A percentile compares a stretch with the other conserved stretches of the same genome.
These are phyloP conservation scores for Cladophialophora psammophila DNA, from an alignment of 2,329 filamentous ascomycete species.

Conservation along the genomic window DNA sequence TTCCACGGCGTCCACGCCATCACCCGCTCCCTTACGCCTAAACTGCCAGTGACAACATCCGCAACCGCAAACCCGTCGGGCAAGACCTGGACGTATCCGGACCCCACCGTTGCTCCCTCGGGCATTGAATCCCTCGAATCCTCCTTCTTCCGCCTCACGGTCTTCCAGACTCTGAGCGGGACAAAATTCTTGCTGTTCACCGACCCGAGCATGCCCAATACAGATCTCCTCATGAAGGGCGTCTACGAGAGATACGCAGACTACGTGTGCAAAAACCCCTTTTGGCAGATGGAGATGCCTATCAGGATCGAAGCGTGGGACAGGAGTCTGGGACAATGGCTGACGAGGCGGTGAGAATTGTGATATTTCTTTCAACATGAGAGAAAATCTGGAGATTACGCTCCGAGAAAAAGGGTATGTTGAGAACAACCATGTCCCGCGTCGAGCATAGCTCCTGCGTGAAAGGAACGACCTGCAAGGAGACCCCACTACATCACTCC, in stretches of 20 bases:
- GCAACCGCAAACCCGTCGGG: conserved; percentile 45
- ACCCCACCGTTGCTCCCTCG: conserved; percentile 50
- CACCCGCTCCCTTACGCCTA: conserved; percentile 61
- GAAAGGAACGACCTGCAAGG: background rate
- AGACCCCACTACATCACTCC: background rate
- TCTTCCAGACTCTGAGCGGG: conserved; percentile 92
- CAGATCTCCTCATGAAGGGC: conserved; percentile 80
- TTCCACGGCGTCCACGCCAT: conserved; percentile 86
- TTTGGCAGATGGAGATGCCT: conserved; percentile 98
- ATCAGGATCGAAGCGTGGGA: conserved; percentile 96
- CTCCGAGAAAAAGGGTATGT: background rate
- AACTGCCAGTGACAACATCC: conserved; percentile 45
- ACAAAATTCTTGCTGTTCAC: conserved; percentile 97
- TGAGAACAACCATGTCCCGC: background rate
- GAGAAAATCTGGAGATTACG: background rate
- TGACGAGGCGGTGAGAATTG: conserved; percentile 62
- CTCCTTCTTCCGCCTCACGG: conserved; percentile 92
- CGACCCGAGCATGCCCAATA: conserved; percentile 84
- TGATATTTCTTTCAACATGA: background rate
- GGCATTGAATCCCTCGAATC: conserved; percentile 93
- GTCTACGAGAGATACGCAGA: conserved; percentile 96
- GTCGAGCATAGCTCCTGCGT: background rate
- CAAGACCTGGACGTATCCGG: conserved; percentile 43
- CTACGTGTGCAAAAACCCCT: conserved; percentile 99
- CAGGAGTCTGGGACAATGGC: conserved; percentile 79